Evolutionary conservation across 139 green algal genomes (phyloP), one percentile per base, ranked within the genome.

Genomic region (Edaphochlamys debaryana): DNA sequence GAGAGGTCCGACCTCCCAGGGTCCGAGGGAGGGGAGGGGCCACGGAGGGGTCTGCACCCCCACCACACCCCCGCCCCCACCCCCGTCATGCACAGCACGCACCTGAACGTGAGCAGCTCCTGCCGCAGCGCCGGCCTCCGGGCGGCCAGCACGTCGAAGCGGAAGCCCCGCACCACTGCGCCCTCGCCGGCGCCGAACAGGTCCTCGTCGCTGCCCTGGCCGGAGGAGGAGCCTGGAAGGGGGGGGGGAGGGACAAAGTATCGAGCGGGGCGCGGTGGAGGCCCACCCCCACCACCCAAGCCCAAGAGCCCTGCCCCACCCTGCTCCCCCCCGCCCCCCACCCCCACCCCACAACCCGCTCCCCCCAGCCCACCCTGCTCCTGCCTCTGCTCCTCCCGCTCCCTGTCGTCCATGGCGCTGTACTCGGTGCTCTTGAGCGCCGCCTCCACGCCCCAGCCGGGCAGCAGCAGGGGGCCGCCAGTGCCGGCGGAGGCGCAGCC

Each of bases 371-470:
- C 36, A 7, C 8, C 41, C 75, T 36, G 52, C 52, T 40, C 29
- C 29, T n/a, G n/a, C n/a, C n/a, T n/a, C n/a, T n/a, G n/a, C 79
- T 56, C 73, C 66, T 84, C 71, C 63, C 86, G 89, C 66, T 90
- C 90, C 36, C 80, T 92, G 83, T 99, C 97, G 80, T 99, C 96
- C 64, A 96, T 87, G 0, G 97, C 97, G 37, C 93, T 97, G 89
- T 99, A 99, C 88, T 99, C 97, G 87, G 96, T 99, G 90, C 98
- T 99, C 85, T 99, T 99, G 19, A 99, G 90, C 8, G 95, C 96
- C 63, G 98, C 88, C 90, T 99, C 97, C 30, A 97, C 92, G 20
- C 97, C 97, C 52, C 93, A 99, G 5, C 97, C 97, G 0, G 91
- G 88, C 60, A 93, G 83, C 32, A 87, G n/a, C 36, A 91, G 82